These are phyloP conservation scores for Candida coquimbonensis DNA, from an alignment of 805 yeast genomes.

Conservation along the genomic window DNA sequence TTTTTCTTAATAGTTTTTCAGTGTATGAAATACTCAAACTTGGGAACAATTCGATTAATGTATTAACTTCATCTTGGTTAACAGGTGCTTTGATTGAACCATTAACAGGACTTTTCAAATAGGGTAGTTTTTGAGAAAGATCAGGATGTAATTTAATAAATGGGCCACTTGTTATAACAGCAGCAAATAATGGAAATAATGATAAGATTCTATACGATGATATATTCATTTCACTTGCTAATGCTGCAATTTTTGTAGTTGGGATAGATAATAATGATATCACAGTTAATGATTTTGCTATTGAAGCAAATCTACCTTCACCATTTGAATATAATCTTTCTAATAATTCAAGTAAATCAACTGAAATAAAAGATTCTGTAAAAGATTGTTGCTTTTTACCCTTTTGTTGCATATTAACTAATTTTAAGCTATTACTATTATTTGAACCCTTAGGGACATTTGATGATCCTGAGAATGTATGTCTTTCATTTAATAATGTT, in stretches of 20 bases:
- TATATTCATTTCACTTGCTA: conserved; percentile 40
- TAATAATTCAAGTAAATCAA: conserved; percentile 50
- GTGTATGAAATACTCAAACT: conserved; percentile 42
- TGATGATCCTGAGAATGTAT: neutral
- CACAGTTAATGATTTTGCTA: conserved; percentile 42
- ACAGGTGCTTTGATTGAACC: conserved; percentile 1
- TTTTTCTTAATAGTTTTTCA: conserved; percentile 38
- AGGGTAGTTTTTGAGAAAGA: conserved; percentile 42
- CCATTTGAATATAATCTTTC: conserved; percentile 82
- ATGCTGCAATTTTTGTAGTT: conserved; percentile 21
- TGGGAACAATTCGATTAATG: conserved; percentile 59
- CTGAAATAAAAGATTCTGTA: conserved; percentile 47
- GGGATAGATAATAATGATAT: conserved; percentile 35
- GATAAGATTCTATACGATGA: conserved; percentile 34
- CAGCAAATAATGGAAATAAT: conserved; percentile 47
- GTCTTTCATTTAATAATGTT: conserved; percentile 6
- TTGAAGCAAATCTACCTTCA: conserved; percentile 56
- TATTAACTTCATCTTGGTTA: conserved; percentile 31
- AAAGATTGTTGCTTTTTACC: conserved; percentile 25
- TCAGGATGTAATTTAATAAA: conserved; percentile 45
- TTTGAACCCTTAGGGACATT: neutral
- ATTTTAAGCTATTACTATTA: neutral
- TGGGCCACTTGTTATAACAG: conserved; percentile 42
- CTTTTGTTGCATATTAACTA: neutral
- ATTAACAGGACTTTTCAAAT: conserved; percentile 25